Percentiles rank a stretch among this genome's conserved stretches.
Conservation (phyloP, 1,139 yeast species). For the Saccharomyces hybrid region DNA sequence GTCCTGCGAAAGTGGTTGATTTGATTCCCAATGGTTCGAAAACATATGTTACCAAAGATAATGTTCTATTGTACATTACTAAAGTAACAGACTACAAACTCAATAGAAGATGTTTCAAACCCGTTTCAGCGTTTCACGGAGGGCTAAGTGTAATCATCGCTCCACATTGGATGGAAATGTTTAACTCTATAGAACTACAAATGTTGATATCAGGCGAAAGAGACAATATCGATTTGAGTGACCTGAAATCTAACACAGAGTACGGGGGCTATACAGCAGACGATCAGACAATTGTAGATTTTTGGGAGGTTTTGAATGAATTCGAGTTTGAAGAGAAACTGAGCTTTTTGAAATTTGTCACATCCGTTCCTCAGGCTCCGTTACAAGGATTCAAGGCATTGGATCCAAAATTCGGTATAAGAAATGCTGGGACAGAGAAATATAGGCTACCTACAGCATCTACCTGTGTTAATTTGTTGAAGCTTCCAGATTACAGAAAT, state of each 20-base stretch:
- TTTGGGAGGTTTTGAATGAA: slow-evolving; percentile 75
- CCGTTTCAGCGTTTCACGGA: slow-evolving; percentile 55
- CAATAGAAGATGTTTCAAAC: slow-evolving; percentile 53
- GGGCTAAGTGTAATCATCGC: slow-evolving; percentile 68
- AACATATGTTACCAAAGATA: slow-evolving; percentile 49
- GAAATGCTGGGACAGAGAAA: slow-evolving; percentile 52
- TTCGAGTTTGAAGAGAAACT: slow-evolving; percentile 54
- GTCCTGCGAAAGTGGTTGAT: slow-evolving; percentile 38
- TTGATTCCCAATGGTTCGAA: slow-evolving; percentile 55
- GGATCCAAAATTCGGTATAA: slow-evolving; percentile 72
- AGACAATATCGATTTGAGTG: slow-evolving; percentile 59
- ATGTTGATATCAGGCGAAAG: slow-evolving; percentile 80
- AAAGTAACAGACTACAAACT: slow-evolving; percentile 73
- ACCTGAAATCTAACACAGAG: slow-evolving; percentile 54
- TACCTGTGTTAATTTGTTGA: slow-evolving; percentile 83
- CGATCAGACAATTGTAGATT: slow-evolving; percentile 50
- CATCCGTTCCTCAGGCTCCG: slow-evolving; percentile 90
- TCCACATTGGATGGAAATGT: slow-evolving; percentile 73
- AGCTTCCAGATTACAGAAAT: slow-evolving; percentile 72
- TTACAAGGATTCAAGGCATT: slow-evolving; percentile 73
- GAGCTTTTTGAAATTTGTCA: slow-evolving; percentile 72
- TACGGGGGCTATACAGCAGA: slow-evolving; percentile 60
- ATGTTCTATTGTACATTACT: slow-evolving; percentile 68
- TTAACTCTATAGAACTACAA: slow-evolving; percentile 76
- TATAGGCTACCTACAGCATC: slow-evolving; percentile 82